Evolutionary conservation across 2,329 filamentous ascomycete genomes (phyloP).

Genomic region (Pyrenophora seminiperda): DNA sequence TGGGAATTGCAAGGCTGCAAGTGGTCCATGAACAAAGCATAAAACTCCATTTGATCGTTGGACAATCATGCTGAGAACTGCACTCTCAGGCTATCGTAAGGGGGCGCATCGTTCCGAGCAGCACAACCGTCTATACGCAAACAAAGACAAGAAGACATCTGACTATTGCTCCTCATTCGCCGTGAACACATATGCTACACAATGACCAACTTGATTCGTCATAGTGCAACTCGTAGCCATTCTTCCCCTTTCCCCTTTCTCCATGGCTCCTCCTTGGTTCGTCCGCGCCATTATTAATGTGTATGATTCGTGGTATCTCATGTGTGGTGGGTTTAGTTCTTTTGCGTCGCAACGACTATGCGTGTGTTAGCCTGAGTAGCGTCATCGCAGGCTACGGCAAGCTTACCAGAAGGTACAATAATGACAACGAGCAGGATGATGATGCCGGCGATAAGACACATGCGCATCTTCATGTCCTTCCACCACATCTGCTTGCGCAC

Average conservation of each 20-base stretch:
- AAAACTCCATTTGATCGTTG: slow-evolving; percentile 45
- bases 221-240: slow-evolving; percentile 34
- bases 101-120: slow-evolving; percentile 26
- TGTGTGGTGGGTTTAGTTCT: slow-evolving; percentile 29
- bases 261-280: slow-evolving; percentile 27
- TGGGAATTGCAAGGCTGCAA: slow-evolving; percentile 10
- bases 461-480: slow-evolving; percentile 99
- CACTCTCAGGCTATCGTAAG: slow-evolving; percentile 31
- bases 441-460: slow-evolving; percentile 90
- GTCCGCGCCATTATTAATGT: slow-evolving; percentile 38
- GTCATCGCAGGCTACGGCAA: not conserved
- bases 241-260: slow-evolving; percentile 17
- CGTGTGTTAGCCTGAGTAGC: slow-evolving; percentile 14
- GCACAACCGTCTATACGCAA: slow-evolving; percentile 40
- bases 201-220: slow-evolving; percentile 33
- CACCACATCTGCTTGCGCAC: slow-evolving; percentile 98
- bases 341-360: slow-evolving; percentile 35
- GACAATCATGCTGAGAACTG: slow-evolving; percentile 33
- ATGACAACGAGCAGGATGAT: slow-evolving; percentile 92
- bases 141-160: slow-evolving; percentile 45
- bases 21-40: slow-evolving; percentile 24
- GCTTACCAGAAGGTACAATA: slow-evolving; percentile 87
- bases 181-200: slow-evolving; percentile 43
- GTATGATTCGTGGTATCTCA: slow-evolving; percentile 38
- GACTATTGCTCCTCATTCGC: slow-evolving; percentile 45